These are phyloP conservation scores for Rhodosporidiobolus sp. DNA, from an alignment of 768 basidiomycete species.

Conservation along the genomic window DNA sequence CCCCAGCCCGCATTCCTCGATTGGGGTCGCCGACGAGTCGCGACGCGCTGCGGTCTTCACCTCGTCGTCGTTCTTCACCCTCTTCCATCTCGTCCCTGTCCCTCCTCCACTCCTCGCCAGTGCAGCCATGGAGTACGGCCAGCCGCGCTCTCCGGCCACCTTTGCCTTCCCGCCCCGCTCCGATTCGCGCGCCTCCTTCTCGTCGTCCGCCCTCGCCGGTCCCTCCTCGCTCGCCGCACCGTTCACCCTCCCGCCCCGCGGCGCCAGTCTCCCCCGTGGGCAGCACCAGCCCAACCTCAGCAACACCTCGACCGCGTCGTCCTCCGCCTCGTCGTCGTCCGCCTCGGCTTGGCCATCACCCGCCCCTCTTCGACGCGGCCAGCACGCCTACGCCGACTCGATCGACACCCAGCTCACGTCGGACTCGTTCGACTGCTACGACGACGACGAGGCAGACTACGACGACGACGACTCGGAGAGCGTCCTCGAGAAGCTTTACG, in stretches of 20 bases:
- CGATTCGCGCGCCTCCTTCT: not conserved
- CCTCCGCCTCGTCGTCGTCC: no score
- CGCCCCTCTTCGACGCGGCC: no score
- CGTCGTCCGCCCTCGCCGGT: not conserved
- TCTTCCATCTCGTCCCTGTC: not conserved
- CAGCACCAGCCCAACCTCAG: not conserved
- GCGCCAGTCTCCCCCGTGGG: not conserved
- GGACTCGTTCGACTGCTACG: not conserved
- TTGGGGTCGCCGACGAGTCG: no score
- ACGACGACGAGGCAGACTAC: conserved; percentile 5
- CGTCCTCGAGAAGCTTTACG: conserved; percentile 27
- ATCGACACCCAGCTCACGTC: not conserved
- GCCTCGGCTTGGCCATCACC: no score
- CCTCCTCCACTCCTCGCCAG: not conserved
- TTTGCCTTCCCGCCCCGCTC: conserved; percentile 15
- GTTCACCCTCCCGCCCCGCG: no score
- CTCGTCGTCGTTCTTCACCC: no score
- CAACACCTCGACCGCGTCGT: not conserved
- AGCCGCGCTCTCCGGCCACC: conserved; percentile 23
- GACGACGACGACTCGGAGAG: conserved; percentile 4
- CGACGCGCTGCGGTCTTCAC: no score
- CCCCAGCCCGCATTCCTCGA: no score
- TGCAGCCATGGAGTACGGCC: not conserved
- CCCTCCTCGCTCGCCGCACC: no score
- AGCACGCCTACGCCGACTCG: not conserved